These are phyloP conservation scores for Colletotrichum incanum DNA, from an alignment of 2,329 filamentous ascomycete genomes.

Conservation along the genomic window DNA sequence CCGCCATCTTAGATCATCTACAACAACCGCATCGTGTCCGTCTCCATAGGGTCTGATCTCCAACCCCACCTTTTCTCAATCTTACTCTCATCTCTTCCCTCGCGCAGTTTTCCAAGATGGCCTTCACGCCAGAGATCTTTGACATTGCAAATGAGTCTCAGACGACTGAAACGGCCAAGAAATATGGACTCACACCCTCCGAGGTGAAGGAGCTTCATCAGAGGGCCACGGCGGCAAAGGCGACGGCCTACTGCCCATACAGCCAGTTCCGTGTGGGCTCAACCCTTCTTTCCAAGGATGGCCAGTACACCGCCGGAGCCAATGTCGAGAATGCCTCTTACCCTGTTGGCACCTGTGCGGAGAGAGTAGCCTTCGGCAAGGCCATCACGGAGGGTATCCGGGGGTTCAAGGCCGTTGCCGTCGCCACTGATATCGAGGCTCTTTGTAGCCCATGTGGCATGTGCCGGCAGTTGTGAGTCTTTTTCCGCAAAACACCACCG, in stretches of 20 bases:
- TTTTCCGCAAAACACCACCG: background rate
- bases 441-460: constrained; percentile 90
- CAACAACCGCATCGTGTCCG: constrained; percentile 12
- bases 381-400: constrained; percentile 76
- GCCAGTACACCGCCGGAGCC: constrained; percentile 78
- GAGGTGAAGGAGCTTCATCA: constrained; percentile 78
- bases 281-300: constrained; percentile 74
- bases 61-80: constrained; percentile 17
- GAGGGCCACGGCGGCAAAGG: constrained; percentile 80
- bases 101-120: constrained; percentile 26
- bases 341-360: constrained; percentile 95
- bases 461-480: constrained; percentile 89
- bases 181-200: constrained; percentile 67
- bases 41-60: background rate
- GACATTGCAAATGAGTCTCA: constrained; percentile 48
- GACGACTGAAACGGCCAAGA: constrained; percentile 51
- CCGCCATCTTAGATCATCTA: constrained; percentile 25
- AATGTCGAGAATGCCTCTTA: constrained; percentile 96
- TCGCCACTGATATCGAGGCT: constrained; percentile 83
- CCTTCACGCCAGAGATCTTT: constrained; percentile 41
- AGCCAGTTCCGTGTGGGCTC: constrained; percentile 93
- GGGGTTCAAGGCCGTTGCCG: constrained; percentile 83
- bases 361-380: constrained; percentile 88
- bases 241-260: constrained; percentile 91
- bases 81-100: background rate